These are phyloP conservation scores for Stylosanthes scabra DNA, from an alignment of 331 rosid genomes.

Conservation along the genomic window DNA sequence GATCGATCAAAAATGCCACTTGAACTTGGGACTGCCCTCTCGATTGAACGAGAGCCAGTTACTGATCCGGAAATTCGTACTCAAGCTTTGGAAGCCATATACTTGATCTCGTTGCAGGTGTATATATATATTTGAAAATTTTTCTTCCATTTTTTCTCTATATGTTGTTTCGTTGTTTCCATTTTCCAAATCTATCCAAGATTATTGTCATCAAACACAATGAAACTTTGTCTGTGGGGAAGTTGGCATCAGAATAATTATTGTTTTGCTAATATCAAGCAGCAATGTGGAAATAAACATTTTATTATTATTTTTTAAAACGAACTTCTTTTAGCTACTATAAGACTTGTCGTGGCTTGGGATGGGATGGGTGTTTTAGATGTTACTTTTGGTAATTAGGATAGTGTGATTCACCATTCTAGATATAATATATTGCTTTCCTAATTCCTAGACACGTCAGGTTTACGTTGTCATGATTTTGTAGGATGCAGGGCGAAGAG, in stretches of 20 bases:
- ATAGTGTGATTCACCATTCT: not conserved
- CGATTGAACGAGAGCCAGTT: slow-evolving; percentile 89
- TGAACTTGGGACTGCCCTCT: slow-evolving; percentile 85
- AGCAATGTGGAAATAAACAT: not conserved
- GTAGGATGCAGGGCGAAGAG: slow-evolving; percentile 93
- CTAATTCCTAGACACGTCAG: not conserved
- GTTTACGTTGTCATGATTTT: slow-evolving; percentile 23
- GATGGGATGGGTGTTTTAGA: slow-evolving; percentile 15
- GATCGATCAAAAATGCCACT: slow-evolving; percentile 93
- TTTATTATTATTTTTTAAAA: not conserved
- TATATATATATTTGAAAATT: not conserved
- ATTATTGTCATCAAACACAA: not conserved
- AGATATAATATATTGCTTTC: slow-evolving; percentile 7
- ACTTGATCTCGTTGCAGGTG: slow-evolving; percentile 86
- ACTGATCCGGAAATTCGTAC: slow-evolving; percentile 78
- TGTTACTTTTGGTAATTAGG: not conserved
- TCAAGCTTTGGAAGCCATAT: slow-evolving; percentile 89
- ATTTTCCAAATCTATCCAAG: slow-evolving; percentile 11
- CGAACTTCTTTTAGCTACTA: not conserved
- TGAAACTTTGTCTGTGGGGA: slow-evolving; percentile 15
- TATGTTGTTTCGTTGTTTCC: not conserved
- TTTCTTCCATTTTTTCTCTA: not conserved
- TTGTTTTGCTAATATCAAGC: not conserved
- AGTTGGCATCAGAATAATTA: not conserved
- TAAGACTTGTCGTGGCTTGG: not conserved